These are phyloP conservation scores for Fusarium proliferatum DNA, from an alignment of 2,329 filamentous ascomycete genomes.

Conservation along the genomic window DNA sequence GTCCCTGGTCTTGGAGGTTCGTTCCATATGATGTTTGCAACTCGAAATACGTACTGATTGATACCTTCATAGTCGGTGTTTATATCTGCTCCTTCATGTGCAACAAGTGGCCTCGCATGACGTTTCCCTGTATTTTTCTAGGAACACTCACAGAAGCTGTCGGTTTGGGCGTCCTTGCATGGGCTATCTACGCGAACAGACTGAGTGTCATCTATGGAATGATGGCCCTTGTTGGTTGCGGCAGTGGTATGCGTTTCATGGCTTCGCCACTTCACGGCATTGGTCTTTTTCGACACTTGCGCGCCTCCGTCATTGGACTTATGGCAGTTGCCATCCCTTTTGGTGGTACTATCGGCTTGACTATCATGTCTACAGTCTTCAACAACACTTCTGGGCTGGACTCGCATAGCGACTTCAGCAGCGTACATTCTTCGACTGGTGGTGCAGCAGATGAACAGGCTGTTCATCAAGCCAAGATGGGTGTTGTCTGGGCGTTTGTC, in stretches of 20 bases:
- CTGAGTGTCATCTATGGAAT: slow-evolving; percentile 69
- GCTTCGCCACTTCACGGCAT: slow-evolving; percentile 71
- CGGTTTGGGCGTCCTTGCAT: slow-evolving; percentile 68
- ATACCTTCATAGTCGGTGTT: slow-evolving; percentile 57
- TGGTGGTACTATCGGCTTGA: slow-evolving; percentile 72
- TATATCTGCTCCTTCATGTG: slow-evolving; percentile 68
- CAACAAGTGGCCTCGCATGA: slow-evolving; percentile 71
- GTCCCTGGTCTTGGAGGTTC: slow-evolving; percentile 70
- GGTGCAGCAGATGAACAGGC: slow-evolving; percentile 19
- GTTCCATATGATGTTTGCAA: neutral
- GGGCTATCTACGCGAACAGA: slow-evolving; percentile 63
- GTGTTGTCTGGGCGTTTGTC: slow-evolving; percentile 74
- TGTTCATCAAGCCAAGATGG: slow-evolving; percentile 53
- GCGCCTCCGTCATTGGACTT: slow-evolving; percentile 69
- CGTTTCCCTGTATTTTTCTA: slow-evolving; percentile 67
- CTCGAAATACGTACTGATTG: neutral
- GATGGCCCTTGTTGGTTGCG: slow-evolving; percentile 72
- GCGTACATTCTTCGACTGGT: slow-evolving; percentile 29
- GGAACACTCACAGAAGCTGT: slow-evolving; percentile 67
- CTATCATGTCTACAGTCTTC: slow-evolving; percentile 76
- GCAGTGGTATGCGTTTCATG: slow-evolving; percentile 74
- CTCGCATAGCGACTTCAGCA: slow-evolving; percentile 40
- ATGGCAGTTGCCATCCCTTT: slow-evolving; percentile 70
- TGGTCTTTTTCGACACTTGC: slow-evolving; percentile 67
- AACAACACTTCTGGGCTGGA: slow-evolving; percentile 63